Evolutionary conservation across 108 stramenopile genomes (phyloP), one percentile per base, ranked within the genome.

Genomic region (Aurantiochytrium sp.): DNA sequence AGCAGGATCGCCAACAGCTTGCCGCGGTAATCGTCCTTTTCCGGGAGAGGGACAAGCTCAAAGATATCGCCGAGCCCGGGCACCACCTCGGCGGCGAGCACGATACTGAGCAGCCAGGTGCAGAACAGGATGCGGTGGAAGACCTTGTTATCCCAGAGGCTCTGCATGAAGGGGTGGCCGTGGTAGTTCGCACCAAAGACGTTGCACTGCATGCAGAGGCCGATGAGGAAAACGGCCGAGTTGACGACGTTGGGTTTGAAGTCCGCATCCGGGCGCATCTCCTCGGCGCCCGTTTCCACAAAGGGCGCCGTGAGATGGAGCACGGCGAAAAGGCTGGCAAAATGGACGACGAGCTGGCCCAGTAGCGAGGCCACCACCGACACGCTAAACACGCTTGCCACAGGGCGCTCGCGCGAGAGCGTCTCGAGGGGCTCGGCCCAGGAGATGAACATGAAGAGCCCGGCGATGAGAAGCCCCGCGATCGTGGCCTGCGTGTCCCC

Each of bases 121-220:
- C 88, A 90, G 39, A 95, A 89, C 41, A 97, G 65, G 55, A 93
- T 90, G 22, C 95, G 90, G 55, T 93, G 91, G 34, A 98, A 89
- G 68, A 94, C 37, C 32, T 90, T 94, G 89, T 99, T 96, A 32
- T 97, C 93, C 32, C 85, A 55, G 52, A 99, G 87, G 37, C 92
- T 91, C 85, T 97, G 94, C 93, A 96, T 94, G 90, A 97, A 98
- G 17, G 98, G 98, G 52, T 92, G 88, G 10, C 98, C 98, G 55
- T 92, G 90, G 89, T 98, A 98, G 89, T 99, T 99, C n/a, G 95
- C 95, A n/a, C 94, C 91, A 88, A 99, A 99, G 10, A 97, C 97
- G 90, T 96, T 98, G 50, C 96, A 91, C 53, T 96, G 95, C 68
- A 96, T 92, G 73, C 95, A 52, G 21, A 92, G 87, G 37, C 92